These are phyloP conservation scores for Bryum argenteum DNA, from an alignment of 225 moss, liverwort and hornwort genomes.

Conservation along the genomic window DNA sequence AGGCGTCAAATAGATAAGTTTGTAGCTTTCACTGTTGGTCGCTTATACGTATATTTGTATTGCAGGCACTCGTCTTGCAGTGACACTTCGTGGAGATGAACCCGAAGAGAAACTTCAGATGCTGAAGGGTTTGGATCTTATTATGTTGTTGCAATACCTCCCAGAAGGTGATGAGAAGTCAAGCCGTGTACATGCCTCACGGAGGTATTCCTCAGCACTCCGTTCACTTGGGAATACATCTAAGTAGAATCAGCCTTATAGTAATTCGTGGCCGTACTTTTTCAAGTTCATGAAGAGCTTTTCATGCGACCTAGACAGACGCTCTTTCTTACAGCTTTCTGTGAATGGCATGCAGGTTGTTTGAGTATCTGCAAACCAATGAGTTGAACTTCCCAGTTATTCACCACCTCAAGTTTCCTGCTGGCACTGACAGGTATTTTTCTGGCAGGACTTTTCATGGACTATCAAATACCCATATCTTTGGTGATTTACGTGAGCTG, in stretches of 20 bases:
- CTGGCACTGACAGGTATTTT: slow-evolving; percentile 59
- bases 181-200: slow-evolving; percentile 93
- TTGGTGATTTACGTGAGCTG: background rate
- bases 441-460: background rate
- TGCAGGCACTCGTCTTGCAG: slow-evolving; percentile 82
- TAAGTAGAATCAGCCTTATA: slow-evolving; percentile 1
- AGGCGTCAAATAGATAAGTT: background rate
- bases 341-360: slow-evolving; percentile 58
- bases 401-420: slow-evolving; percentile 85
- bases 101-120: slow-evolving; percentile 66
- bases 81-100: slow-evolving; percentile 87
- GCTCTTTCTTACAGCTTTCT: slow-evolving; percentile 17
- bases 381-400: slow-evolving; percentile 75
- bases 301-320: background rate
- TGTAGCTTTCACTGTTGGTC: slow-evolving; percentile 1
- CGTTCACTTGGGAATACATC: background rate
- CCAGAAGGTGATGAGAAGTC: slow-evolving; percentile 82
- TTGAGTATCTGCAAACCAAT: slow-evolving; percentile 81
- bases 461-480: background rate
- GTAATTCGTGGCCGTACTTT: background rate
- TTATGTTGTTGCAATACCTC: slow-evolving; percentile 79
- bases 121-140: slow-evolving; percentile 72
- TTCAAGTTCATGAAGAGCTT: background rate
- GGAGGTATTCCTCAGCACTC: slow-evolving; percentile 47
- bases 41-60: slow-evolving; percentile 16